Evolutionary conservation across 768 basidiomycete genomes (phyloP), one percentile per base, ranked within the genome.

Genomic region (Strobilomyces echinocephalus): DNA sequence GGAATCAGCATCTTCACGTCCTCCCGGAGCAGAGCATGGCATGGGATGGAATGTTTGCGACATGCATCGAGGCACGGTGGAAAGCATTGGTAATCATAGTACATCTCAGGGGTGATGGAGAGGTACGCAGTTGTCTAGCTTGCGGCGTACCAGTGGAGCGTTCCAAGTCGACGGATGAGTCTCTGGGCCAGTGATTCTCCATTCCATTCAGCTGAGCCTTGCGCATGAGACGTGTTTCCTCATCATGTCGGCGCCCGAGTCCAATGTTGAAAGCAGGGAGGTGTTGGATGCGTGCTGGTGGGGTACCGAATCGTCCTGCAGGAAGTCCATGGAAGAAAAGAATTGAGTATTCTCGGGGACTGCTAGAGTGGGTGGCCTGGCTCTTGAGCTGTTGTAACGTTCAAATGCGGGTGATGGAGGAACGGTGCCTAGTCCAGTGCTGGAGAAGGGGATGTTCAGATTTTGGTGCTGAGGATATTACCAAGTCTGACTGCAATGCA

Each of bases 31-130:
- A 80, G 74, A 16, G n/a, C n/a, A 85, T 65, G n/a, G n/a, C n/a
- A 53, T 84, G 84, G 15, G 79, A 81, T 8, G 81, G 81, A 51
- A 94, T 68, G 63, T 91, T 91, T 41, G 90, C 91, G n/a, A 94
- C 89, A 15, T 91, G 83, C 54, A 86, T 65, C 10, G 87, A 89
- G 46, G 84, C 83, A 20, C 85, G 76, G 12, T 79, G 76, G 7
- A 90, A 56, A 28, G 87, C 76, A 28, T 76, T 72, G 60, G 78
- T 80, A 45, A 89, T n/a, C n/a, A n/a, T 70, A 10, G 79, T 82
- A 58, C 76, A 81, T 55, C 80, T 80, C 24, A 88, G 64, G 1
- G 87, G 82, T 0, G 84, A 85, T 8, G 81, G 73, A 0, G 78
- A 67, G 1, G 73, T 56, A 56, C 74, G 79, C 28, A 73, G 70